Base-by-base conservation (phyloP, 345 rosid species). In the Linum usitatissimum region DNA sequence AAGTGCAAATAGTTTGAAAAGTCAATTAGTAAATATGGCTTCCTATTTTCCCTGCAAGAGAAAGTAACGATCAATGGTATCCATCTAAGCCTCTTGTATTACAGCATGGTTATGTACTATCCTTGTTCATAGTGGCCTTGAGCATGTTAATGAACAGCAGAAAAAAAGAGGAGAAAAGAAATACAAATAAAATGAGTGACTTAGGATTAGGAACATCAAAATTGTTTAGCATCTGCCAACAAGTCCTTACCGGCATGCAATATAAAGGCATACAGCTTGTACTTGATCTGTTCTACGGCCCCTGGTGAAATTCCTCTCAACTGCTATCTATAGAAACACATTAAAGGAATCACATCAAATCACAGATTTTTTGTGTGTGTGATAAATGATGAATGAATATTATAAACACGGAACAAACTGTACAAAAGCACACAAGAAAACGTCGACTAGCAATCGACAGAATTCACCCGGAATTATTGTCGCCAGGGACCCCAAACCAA, bases 211-310 rank as follows among this genome's bases (percentile, higher is more conserved):
- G 36, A 31, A 6, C 36, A 2, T 31, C 6, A 31, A 31, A 42
- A 6, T 42, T 5, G 49, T 42, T 42, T 14, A 5, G 49, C 12
- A 42, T 8, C 10, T 42, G 8, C 49, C 10, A 36, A 55, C 13
- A 0, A 69, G 31, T 61, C 49, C 80, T 79, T 70, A 92, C 98
- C 97, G 80, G 67, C 97, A 93, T 20, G 94, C 88, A 82, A 86
- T 83, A 74, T 93, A 93, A 59, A 93, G 87, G 65, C 97, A 93
- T 55, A 94, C 80, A 68, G 88, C 83, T 62, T 84, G 84, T 18
- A 90, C 97, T 68, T 80, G 91, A 48, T 93, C 96, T 23, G 86
- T 75, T 71, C 87, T 87, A 31, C 97, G 96, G 30, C 96, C 96
- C 71, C 72, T 79, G 0, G 97, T 93, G 67, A 90, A 90, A 75